phyloP scores from a whole-genome alignment of 2,329 filamentous ascomycete species.

The Xylariales sp. region DNA sequence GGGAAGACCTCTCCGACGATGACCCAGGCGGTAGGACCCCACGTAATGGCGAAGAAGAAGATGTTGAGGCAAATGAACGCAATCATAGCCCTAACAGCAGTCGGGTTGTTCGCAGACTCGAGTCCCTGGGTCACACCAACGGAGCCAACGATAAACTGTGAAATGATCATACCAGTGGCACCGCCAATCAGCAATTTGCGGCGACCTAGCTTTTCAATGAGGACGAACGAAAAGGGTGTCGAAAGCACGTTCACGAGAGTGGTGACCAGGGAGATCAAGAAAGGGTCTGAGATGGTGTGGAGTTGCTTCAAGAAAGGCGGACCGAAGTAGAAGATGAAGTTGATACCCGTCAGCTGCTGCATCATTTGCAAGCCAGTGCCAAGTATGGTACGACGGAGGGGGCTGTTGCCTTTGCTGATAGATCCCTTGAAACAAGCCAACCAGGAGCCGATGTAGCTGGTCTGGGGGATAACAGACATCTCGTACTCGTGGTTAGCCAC shows the following conservation, averaged over 20 bases:
- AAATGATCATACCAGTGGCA: conserved; percentile 76
- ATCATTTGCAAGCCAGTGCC: conserved; percentile 56
- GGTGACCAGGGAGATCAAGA: conserved; percentile 80
- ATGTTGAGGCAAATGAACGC: conserved; percentile 90
- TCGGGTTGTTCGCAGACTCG: conserved; percentile 45
- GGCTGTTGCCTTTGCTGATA: conserved; percentile 49
- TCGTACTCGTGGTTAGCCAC: conserved; percentile 72
- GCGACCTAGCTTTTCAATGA: conserved; percentile 76
- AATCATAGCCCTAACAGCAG: conserved; percentile 66
- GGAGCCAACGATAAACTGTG: conserved; percentile 83
- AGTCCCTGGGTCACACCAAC: conserved; percentile 44
- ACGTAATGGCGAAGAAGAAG: conserved; percentile 81
- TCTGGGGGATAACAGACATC: conserved; percentile 52
- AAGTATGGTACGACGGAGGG: conserved; percentile 52
- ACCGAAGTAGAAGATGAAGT: conserved; percentile 88
- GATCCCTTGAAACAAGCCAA: conserved; percentile 51
- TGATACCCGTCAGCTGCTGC: conserved; percentile 62
- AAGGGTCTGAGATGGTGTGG: conserved; percentile 70
- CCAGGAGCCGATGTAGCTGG: conserved; percentile 57
- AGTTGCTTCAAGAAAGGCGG: conserved; percentile 79
- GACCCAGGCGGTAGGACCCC: conserved; percentile 64
- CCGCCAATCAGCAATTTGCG: conserved; percentile 75
- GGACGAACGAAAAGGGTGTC: conserved; percentile 83
- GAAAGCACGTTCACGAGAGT: conserved; percentile 84
- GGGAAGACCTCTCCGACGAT: conserved; percentile 90